Evolutionary conservation across 2,329 filamentous ascomycete genomes (phyloP).

Genomic region (Bipolaris zeicola): DNA sequence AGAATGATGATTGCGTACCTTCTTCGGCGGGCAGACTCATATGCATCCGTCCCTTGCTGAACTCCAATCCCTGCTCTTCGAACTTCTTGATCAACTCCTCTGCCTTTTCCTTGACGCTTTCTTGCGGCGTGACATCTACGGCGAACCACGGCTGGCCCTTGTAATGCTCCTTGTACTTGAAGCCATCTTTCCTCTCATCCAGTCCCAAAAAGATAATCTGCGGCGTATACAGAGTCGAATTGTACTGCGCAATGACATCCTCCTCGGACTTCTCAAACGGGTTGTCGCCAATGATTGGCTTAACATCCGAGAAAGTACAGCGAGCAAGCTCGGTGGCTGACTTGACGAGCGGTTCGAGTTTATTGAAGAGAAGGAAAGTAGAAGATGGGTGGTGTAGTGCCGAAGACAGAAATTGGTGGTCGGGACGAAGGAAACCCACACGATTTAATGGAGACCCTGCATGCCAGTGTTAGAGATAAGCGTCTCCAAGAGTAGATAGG

Average conservation of each 20-base stretch:
- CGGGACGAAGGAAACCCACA: conserved; percentile 75
- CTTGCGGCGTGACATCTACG: conserved; percentile 80
- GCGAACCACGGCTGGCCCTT: conserved; percentile 85
- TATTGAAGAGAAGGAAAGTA: conserved; percentile 77
- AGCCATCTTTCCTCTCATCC: conserved; percentile 66
- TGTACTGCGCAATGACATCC: conserved; percentile 72
- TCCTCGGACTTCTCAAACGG: conserved; percentile 75
- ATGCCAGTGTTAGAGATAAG: conserved; percentile 1
- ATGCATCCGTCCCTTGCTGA: conserved; percentile 69
- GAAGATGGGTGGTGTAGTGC: conserved; percentile 70
- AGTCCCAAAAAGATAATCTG: conserved; percentile 85
- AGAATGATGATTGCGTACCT: conserved; percentile 54
- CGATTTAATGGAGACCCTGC: conserved; percentile 75
- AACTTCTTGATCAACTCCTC: conserved; percentile 64
- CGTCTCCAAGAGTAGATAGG: neutral
- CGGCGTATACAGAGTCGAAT: conserved; percentile 70
- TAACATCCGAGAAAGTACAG: conserved; percentile 71
- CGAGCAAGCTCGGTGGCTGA: conserved; percentile 68
- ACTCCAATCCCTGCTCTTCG: conserved; percentile 66
- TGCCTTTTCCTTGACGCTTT: conserved; percentile 65
- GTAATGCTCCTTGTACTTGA: conserved; percentile 71
- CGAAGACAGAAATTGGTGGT: conserved; percentile 70
- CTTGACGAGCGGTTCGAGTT: conserved; percentile 74
- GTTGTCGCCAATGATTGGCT: conserved; percentile 70
- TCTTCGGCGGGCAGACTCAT: conserved; percentile 65